These are phyloP conservation scores for Candida sphagnicola DNA, from an alignment of 805 yeast genomes.

Conservation along the genomic window DNA sequence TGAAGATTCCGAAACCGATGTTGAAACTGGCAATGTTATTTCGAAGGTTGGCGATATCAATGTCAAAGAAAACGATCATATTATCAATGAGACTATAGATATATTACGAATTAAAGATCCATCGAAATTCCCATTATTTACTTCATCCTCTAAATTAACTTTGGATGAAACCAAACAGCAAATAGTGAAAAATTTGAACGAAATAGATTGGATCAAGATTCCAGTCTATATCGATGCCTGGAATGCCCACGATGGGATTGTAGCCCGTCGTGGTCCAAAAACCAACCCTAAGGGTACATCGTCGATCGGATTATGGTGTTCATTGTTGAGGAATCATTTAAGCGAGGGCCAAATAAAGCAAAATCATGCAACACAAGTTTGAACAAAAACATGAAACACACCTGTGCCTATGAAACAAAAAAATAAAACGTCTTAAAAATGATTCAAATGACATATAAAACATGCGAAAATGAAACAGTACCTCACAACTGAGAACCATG, in stretches of 20 bases:
- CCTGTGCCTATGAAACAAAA: too few relatives aligned
- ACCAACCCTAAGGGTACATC: slow-evolving; percentile 51
- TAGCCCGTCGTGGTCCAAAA: slow-evolving; percentile 65
- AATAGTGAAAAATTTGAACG: slow-evolving; percentile 55
- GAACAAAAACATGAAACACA: too few relatives aligned
- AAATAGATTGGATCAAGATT: slow-evolving; percentile 70
- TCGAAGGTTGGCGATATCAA: slow-evolving; percentile 13
- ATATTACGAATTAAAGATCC: slow-evolving; percentile 14
- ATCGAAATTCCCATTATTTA: slow-evolving; percentile 26
- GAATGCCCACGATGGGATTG: slow-evolving; percentile 85
- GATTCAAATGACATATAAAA: too few relatives aligned
- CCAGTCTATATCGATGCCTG: slow-evolving; percentile 67
- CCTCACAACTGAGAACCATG: too few relatives aligned
- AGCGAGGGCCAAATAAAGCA: slow-evolving; percentile 5
- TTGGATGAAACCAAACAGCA: slow-evolving; percentile 32
- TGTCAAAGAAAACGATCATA: slow-evolving; percentile 20
- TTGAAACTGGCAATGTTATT: slow-evolving; percentile 1
- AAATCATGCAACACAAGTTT: not conserved
- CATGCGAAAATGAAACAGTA: too few relatives aligned
- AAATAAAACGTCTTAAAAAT: too few relatives aligned
- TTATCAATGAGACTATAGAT: slow-evolving; percentile 12
- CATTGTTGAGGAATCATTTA: slow-evolving; percentile 30
- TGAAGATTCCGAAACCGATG: slow-evolving; percentile 11
- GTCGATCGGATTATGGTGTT: slow-evolving; percentile 47
- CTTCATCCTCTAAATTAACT: slow-evolving; percentile 20